Base-by-base conservation (phyloP, 352 stramenopile species). In the Phytophthora pseudosyringae region DNA sequence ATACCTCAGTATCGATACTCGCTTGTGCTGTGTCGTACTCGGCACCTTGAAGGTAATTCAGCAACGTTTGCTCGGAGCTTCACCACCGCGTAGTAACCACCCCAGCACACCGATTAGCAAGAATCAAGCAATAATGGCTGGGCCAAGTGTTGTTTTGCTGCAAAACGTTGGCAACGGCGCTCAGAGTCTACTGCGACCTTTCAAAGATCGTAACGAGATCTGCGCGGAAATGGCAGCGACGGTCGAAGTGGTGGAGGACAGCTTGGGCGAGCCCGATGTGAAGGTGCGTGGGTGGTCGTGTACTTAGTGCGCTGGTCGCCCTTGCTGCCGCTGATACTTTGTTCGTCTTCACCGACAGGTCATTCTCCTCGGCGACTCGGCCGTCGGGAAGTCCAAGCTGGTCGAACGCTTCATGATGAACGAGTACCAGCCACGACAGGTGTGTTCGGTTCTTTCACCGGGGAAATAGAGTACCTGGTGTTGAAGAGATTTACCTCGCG, bases 391-490 rank as follows among this genome's bases (percentile, higher is more conserved):
- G 77, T 97, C 87, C 35, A 99, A 99, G 75, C 80, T 99, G 26
- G 90, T 98, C 35, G 96, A 98, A 67, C 81, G 94, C 41, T 99
- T 96, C 70, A 91, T 99, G 61, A 97, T 98, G 82, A 95, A 98
- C 77, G 93, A 99, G 61, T 99, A 98, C 62, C 92, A 98, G 73
- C 93, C 94, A 11, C 80, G 92, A 18, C 89, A 94, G 74, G 83
- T 91, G 4, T 8, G 54, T 39, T 4, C 15, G 10, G 0, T 8
- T 51, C 26, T 55, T 18, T 13, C 41, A 15, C 3, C 56, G 18
- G 25, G 43, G 26, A 4, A 7, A 36, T 35, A 25, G 35, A 15
- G 5, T 35, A 68, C 36, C 25, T 48, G 29, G 3, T 31, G 11
- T 15, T 71, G 28, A 58, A 3, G 28, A 32, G 46, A 9, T 31